phyloP scores from a whole-genome alignment of 176 grass and related monocot species.

The Tillandsia leiboldiana region DNA sequence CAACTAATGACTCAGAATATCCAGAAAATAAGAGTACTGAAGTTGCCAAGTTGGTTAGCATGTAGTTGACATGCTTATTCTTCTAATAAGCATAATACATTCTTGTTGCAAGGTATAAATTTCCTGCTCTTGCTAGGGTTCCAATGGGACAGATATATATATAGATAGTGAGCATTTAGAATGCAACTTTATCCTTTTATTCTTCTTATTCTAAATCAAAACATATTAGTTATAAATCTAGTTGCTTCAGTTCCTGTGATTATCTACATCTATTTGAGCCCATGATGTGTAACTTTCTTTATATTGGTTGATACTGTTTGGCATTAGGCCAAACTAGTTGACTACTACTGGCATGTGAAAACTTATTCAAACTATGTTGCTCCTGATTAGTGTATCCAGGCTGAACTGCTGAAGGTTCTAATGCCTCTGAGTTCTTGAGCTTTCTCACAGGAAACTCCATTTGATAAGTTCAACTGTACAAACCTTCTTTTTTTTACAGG shows the following conservation, averaged over 20 bases:
- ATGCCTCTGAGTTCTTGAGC: not conserved
- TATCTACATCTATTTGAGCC: not conserved
- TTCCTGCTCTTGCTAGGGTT: too few species aligned
- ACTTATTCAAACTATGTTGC: too few species aligned
- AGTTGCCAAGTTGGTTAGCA: not conserved
- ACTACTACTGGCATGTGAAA: too few species aligned
- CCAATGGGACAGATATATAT: too few species aligned
- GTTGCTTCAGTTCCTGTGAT: conserved; percentile 1
- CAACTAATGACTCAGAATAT: not conserved
- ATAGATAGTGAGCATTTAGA: not conserved
- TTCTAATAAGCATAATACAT: not conserved
- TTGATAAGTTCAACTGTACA: conserved; percentile 3
- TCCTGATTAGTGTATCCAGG: too few species aligned
- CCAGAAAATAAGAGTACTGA: not conserved
- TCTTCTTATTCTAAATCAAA: not conserved
- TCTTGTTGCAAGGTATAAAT: not conserved
- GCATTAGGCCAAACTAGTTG: too few species aligned
- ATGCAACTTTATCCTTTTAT: not conserved
- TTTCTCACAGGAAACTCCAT: not conserved
- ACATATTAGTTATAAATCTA: not conserved
- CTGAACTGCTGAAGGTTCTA: too few species aligned
- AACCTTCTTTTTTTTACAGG: conserved; percentile 35
- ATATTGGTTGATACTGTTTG: too few species aligned
- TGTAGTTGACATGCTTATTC: not conserved
- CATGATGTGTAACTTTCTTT: not conserved